A percentile compares a stretch with the other conserved stretches of the same genome.
phyloP scores from a whole-genome alignment of 768 basidiomycete species.

The Amanita pallidorosea region DNA sequence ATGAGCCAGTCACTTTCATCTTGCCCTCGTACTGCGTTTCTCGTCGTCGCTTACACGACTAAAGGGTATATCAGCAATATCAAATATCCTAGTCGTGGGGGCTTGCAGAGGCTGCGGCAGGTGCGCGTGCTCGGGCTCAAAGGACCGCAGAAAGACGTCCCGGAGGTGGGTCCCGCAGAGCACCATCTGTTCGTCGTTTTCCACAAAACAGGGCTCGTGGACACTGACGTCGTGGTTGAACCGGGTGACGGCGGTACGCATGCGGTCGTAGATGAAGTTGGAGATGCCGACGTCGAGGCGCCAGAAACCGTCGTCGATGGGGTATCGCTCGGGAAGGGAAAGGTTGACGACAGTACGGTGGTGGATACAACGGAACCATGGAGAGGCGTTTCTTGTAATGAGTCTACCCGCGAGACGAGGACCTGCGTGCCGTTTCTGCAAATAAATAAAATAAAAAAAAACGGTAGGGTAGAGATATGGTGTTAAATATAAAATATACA shows the following conservation, averaged over 20 bases:
- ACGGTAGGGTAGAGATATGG: no score
- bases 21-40: slow-evolving; percentile 27
- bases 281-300: slow-evolving; percentile 62
- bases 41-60: slow-evolving; percentile 28
- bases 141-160: slow-evolving; percentile 56
- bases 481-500: slow-evolving; percentile 10
- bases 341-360: slow-evolving; percentile 43
- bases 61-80: slow-evolving; percentile 38
- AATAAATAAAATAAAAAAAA: slow-evolving; percentile 1
- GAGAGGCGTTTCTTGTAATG: slow-evolving; percentile 40
- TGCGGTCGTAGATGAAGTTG: slow-evolving; percentile 55
- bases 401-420: slow-evolving; percentile 52
- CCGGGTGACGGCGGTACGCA: slow-evolving; percentile 52
- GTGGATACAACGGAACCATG: slow-evolving; percentile 45
- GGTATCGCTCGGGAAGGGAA: slow-evolving; percentile 40
- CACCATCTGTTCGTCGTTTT: slow-evolving; percentile 35
- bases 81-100: slow-evolving; percentile 32
- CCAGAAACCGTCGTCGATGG: slow-evolving; percentile 42
- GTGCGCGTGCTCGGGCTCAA: slow-evolving; percentile 24
- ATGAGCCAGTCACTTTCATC: slow-evolving; percentile 33
- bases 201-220: slow-evolving; percentile 22
- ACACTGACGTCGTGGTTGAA: slow-evolving; percentile 42
- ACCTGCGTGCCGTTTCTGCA: slow-evolving; percentile 64
- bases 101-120: slow-evolving; percentile 24
- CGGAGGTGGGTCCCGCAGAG: slow-evolving; percentile 63